A percentile compares a stretch with the other conserved stretches of the same genome.
Evolutionary conservation across 345 rosid species (phyloP).

Genomic region (Heritiera fomes): DNA sequence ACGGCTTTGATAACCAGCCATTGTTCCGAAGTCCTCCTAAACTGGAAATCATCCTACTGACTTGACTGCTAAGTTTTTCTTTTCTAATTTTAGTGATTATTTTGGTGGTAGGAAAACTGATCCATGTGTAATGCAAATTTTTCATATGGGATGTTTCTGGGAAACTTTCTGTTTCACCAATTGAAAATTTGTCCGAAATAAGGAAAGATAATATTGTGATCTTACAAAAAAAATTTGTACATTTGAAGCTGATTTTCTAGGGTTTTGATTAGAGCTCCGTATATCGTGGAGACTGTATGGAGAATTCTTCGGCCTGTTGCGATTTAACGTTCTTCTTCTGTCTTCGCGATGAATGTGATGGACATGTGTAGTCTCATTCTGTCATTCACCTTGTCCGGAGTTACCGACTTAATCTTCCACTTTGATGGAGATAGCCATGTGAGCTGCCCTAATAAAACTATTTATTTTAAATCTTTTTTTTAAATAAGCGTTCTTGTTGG

Average conservation of each 20-base stretch:
- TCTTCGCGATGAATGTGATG: slow-evolving; percentile 4
- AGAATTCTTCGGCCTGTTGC: neutral
- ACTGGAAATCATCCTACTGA: too few relatives aligned
- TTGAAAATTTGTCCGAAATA: neutral
- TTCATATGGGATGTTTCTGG: too few relatives aligned
- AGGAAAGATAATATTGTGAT: neutral
- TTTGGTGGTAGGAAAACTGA: neutral
- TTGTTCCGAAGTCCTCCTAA: too few relatives aligned
- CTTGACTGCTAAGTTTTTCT: neutral
- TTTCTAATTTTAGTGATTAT: neutral
- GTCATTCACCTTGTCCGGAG: neutral
- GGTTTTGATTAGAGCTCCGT: too few relatives aligned
- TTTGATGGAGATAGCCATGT: slow-evolving; percentile 17
- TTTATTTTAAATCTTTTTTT: too few relatives aligned
- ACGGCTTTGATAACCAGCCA: too few relatives aligned
- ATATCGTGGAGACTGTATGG: too few relatives aligned
- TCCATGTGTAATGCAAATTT: neutral
- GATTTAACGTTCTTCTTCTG: neutral
- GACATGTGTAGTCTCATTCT: neutral
- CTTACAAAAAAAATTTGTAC: too few relatives aligned
- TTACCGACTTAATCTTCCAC: neutral
- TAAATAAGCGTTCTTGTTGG: too few relatives aligned
- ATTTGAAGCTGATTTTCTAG: too few relatives aligned
- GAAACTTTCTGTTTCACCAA: too few relatives aligned
- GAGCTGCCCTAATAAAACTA: neutral